Evolutionary conservation across 768 basidiomycete species (phyloP).

Genomic region (Lepiota venenata): DNA sequence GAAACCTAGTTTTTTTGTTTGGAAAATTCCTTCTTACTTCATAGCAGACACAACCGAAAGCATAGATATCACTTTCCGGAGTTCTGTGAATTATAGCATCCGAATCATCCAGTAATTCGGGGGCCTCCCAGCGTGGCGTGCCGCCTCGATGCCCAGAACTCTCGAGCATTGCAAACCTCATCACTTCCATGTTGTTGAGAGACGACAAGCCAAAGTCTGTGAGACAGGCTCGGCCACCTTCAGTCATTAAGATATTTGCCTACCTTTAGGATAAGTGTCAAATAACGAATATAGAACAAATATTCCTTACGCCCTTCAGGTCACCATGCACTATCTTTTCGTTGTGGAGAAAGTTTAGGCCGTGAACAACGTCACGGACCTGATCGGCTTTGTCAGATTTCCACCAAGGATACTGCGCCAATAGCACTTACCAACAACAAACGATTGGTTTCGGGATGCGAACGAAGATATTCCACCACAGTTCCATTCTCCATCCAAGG

Average conservation of each 20-base stretch:
- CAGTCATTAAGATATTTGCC: conserved; percentile 18
- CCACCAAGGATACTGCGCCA: not conserved
- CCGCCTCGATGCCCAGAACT: conserved; percentile 6
- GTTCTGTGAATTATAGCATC: not conserved
- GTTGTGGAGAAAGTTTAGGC: conserved; percentile 15
- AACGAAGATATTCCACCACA: conserved; percentile 5
- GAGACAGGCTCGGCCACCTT: conserved; percentile 16
- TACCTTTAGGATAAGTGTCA: not conserved
- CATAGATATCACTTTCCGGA: conserved; percentile 6
- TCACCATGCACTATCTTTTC: conserved; percentile 17
- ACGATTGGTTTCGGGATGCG: not conserved
- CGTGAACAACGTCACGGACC: conserved; percentile 11
- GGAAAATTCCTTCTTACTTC: not conserved
- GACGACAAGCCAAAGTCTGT: conserved; percentile 20
- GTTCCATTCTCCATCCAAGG: conserved; percentile 16
- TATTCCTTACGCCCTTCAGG: conserved; percentile 16
- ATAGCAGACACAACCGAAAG: conserved; percentile 11
- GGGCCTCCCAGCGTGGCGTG: conserved; percentile 11
- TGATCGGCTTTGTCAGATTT: not conserved
- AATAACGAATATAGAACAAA: too few species aligned
- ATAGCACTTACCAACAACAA: conserved; percentile 1
- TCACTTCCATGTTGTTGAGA: not conserved
- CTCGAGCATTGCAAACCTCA: conserved; percentile 10
- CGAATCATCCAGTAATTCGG: conserved; percentile 4
- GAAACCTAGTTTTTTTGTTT: not conserved